Evolutionary conservation across 139 green algal genomes (phyloP).

Genomic region (Yamagishiella unicocca): DNA sequence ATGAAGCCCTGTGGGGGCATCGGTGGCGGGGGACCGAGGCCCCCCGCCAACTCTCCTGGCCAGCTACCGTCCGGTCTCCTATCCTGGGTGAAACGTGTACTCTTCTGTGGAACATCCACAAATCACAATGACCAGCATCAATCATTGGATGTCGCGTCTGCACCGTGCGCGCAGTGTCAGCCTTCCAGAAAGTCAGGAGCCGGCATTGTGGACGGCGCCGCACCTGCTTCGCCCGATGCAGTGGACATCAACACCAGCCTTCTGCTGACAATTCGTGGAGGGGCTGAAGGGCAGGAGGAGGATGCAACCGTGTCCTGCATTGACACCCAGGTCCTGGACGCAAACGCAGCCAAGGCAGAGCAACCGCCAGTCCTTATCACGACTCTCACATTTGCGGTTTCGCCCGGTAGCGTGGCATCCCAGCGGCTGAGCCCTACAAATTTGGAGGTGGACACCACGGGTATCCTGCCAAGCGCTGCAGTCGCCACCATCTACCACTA

Average conservation of each 20-base stretch:
- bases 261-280: not conserved
- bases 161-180: too few species aligned
- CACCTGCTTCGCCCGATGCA: not conserved
- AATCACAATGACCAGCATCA: too few species aligned
- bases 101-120: not conserved
- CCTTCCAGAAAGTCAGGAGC: not conserved
- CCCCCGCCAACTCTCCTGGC: not conserved
- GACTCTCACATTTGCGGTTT: not conserved
- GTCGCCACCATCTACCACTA: constrained; percentile 1
- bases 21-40: not conserved
- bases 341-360: not conserved
- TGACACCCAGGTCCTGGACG: not conserved
- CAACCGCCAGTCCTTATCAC: not conserved
- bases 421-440: not conserved
- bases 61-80: not conserved
- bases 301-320: not conserved
- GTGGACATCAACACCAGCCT: not conserved
- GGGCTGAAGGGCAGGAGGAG: not conserved
- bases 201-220: not conserved
- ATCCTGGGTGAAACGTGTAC: not conserved
- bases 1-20: constrained; percentile 1
- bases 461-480: not conserved
- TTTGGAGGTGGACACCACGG: not conserved
- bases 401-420: not conserved
- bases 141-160: too few species aligned